Percentiles rank a stretch among this genome's conserved stretches.
phyloP scores from a whole-genome alignment of 768 basidiomycete genomes.

The Leccinum barrowsii region DNA sequence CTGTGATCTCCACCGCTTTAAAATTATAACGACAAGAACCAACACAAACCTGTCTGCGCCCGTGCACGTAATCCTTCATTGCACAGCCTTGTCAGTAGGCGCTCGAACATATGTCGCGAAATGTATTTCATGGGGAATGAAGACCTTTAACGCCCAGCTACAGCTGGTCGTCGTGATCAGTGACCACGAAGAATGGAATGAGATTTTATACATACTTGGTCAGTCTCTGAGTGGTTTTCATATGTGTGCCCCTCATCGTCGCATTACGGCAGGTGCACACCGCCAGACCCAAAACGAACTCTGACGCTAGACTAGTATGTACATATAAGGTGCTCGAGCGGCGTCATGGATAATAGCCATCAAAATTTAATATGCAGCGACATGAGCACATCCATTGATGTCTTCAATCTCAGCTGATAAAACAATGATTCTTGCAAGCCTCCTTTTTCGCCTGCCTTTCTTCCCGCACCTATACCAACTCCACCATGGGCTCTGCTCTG shows the following conservation, averaged over 20 bases:
- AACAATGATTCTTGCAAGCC: background rate
- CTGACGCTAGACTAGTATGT: background rate
- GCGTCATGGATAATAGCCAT: background rate
- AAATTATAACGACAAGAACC: background rate
- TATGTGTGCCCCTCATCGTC: too few species aligned
- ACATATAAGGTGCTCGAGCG: background rate
- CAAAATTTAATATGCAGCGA: background rate
- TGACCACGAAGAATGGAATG: background rate
- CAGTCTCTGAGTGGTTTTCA: too few species aligned
- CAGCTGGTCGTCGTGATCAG: too few species aligned
- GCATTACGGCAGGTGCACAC: background rate
- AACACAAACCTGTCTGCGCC: too few species aligned
- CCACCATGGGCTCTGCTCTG: background rate
- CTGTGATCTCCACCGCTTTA: background rate
- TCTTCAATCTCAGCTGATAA: background rate
- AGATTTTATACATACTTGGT: background rate
- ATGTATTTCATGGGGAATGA: background rate
- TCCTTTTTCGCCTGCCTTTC: background rate
- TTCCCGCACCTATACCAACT: background rate
- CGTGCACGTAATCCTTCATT: too few species aligned
- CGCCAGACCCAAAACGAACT: too few species aligned
- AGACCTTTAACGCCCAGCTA: background rate
- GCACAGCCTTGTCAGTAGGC: too few species aligned
- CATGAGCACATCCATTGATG: too few species aligned
- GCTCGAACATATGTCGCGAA: background rate